Evolutionary conservation across 208 protist species (phyloP).

Genomic region (Wallacemonas sp.): DNA sequence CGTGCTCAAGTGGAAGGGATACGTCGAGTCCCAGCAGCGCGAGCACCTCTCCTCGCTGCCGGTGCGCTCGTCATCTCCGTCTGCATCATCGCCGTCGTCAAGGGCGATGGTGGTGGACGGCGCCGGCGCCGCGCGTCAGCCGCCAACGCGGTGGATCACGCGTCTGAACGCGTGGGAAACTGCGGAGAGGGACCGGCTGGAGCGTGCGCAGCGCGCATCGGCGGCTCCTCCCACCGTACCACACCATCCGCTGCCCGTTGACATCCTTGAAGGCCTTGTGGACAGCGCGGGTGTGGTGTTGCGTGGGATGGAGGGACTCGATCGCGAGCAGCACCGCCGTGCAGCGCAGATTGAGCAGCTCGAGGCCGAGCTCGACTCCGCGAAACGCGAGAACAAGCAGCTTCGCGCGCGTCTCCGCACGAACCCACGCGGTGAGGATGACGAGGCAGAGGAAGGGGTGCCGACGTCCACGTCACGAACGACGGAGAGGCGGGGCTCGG

Average conservation of each 20-base stretch:
- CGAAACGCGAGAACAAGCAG: neutral
- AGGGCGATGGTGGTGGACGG: neutral
- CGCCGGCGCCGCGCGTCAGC: too few species aligned
- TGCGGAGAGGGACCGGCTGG: neutral
- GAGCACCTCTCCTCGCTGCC: neutral
- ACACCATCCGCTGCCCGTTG: constrained; percentile 7
- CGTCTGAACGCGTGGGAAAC: constrained; percentile 8
- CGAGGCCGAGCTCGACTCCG: neutral
- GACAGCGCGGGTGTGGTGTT: constrained; percentile 16
- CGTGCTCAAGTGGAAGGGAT: constrained; percentile 13
- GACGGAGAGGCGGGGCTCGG: too few species aligned
- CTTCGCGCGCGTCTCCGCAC: neutral
- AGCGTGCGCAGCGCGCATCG: too few species aligned
- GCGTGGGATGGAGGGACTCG: constrained; percentile 9
- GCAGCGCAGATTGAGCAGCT: neutral
- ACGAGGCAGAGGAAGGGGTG: too few species aligned
- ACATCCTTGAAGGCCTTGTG: constrained; percentile 10
- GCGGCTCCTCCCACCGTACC: too few species aligned
- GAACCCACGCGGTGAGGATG: neutral
- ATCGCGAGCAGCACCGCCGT: neutral
- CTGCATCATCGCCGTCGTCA: neutral
- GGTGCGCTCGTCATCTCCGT: neutral
- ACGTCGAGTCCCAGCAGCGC: neutral
- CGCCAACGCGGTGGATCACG: constrained; percentile 12
- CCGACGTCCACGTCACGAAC: too few species aligned